A percentile compares a stretch with the other conserved stretches of the same genome.
These are phyloP conservation scores for Cutaneotrichosporon sp. DNA, from an alignment of 1,284 basidiomycete genomes.

Conservation along the genomic window DNA sequence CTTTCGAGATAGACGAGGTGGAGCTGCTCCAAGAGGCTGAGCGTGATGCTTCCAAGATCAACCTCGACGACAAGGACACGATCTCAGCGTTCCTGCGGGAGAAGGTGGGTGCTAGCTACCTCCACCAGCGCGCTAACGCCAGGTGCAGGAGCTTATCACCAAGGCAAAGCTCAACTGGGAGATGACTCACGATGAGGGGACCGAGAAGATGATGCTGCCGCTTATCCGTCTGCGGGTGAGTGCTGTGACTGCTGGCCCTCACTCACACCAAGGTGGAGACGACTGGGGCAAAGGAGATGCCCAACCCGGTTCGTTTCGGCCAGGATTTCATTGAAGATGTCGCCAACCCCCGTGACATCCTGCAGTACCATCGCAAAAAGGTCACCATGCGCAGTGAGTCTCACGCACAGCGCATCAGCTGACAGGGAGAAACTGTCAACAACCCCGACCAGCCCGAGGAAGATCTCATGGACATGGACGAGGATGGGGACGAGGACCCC, in stretches of 20 bases:
- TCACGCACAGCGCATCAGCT: background rate
- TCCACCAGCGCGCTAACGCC: conserved; percentile 27
- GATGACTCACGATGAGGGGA: conserved; percentile 64
- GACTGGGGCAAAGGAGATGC: conserved; percentile 81
- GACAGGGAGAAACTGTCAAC: conserved; percentile 43
- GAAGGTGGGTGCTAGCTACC: no score
- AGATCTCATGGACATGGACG: conserved; percentile 61
- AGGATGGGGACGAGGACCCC: conserved; percentile 71
- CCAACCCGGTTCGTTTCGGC: conserved; percentile 94
- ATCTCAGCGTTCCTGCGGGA: conserved; percentile 76
- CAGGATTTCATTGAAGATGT: conserved; percentile 89
- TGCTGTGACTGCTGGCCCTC: background rate
- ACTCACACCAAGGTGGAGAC: conserved; percentile 71
- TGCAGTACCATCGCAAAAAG: conserved; percentile 85
- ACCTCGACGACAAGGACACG: conserved; percentile 74
- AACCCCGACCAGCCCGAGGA: conserved; percentile 58
- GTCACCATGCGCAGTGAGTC: conserved; percentile 57
- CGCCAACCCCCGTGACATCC: conserved; percentile 90
- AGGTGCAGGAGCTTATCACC: conserved; percentile 79
- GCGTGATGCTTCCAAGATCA: conserved; percentile 63
- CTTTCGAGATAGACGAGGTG: conserved; percentile 90
- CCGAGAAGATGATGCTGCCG: conserved; percentile 73
- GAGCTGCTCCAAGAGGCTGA: conserved; percentile 72
- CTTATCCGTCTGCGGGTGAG: conserved; percentile 80
- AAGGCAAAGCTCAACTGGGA: conserved; percentile 77